A percentile compares a stretch with the other conserved stretches of the same genome.
Evolutionary conservation across 1,284 basidiomycete species (phyloP).

Genomic region (Boletus sp.): DNA sequence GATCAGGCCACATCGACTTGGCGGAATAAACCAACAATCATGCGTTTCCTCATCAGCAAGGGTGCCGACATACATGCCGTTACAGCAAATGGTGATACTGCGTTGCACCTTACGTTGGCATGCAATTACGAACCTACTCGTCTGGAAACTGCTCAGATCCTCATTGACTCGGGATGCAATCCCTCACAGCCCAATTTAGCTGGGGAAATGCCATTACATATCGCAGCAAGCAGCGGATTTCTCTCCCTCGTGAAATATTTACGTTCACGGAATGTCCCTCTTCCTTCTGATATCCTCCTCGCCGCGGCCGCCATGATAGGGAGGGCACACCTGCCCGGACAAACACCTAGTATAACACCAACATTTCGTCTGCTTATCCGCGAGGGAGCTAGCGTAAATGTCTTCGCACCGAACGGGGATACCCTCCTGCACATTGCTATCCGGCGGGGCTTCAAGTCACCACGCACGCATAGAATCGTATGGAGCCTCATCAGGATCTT

Average conservation of each 20-base stretch:
- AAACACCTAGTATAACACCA: not conserved
- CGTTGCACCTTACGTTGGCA: conserved; percentile 1
- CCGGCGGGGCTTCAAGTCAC: not conserved
- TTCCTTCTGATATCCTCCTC: conserved; percentile 1
- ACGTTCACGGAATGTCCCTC: not conserved
- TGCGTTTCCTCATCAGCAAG: conserved; percentile 5
- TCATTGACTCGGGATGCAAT: not conserved
- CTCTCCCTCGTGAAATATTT: conserved; percentile 1
- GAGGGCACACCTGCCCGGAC: not conserved
- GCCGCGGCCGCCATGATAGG: not conserved
- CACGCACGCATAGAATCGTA: not conserved
- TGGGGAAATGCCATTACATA: conserved; percentile 3
- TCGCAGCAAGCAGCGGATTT: conserved; percentile 1
- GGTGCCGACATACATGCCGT: not conserved
- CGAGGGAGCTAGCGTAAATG: conserved; percentile 1
- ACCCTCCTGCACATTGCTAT: not conserved
- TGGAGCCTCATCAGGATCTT: conserved; percentile 1
- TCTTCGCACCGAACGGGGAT: conserved; percentile 1
- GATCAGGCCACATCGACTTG: not conserved
- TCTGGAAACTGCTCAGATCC: not conserved
- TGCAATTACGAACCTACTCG: not conserved
- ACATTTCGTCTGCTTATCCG: not conserved
- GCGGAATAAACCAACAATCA: not conserved
- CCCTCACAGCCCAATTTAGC: not conserved
- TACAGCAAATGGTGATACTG: not conserved